These are phyloP conservation scores for Colletotrichum costaricense DNA, from an alignment of 2,329 filamentous ascomycete species.

Conservation along the genomic window DNA sequence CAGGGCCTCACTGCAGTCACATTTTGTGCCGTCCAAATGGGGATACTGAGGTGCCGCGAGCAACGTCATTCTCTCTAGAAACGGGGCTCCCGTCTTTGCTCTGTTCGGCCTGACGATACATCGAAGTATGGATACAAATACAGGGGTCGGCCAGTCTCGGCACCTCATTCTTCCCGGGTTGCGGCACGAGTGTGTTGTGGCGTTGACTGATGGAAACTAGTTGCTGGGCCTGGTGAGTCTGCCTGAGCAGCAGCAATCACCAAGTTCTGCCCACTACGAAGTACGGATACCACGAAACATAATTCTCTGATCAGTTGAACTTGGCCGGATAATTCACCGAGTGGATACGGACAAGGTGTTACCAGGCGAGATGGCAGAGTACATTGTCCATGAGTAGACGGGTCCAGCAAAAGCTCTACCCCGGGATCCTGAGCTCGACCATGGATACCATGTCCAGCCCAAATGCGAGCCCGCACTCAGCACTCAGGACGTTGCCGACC, in stretches of 20 bases:
- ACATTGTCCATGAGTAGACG: conserved; percentile 22
- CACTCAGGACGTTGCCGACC: conserved; percentile 7
- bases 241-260: conserved; percentile 1
- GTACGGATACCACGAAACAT: not conserved
- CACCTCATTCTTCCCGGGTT: conserved; percentile 19
- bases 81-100: not conserved
- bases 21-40: not conserved
- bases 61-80: conserved; percentile 25
- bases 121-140: not conserved
- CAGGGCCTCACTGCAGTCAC: not conserved
- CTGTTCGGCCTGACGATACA: conserved; percentile 8
- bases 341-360: conserved; percentile 23
- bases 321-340: conserved; percentile 25
- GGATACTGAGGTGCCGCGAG: conserved; percentile 1
- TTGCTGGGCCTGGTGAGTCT: conserved; percentile 8
- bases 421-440: conserved; percentile 24
- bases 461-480: conserved; percentile 13
- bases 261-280: not conserved
- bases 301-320: not conserved
- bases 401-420: conserved; percentile 21
- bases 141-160: conserved; percentile 13
- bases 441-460: conserved; percentile 26
- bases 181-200: conserved; percentile 29
- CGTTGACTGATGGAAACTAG: conserved; percentile 4
- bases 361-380: conserved; percentile 32